Percentiles rank a stretch among this genome's conserved stretches.
Evolutionary conservation across 805 yeast species (phyloP).

Genomic region (Barnettozyma sucrosica): DNA sequence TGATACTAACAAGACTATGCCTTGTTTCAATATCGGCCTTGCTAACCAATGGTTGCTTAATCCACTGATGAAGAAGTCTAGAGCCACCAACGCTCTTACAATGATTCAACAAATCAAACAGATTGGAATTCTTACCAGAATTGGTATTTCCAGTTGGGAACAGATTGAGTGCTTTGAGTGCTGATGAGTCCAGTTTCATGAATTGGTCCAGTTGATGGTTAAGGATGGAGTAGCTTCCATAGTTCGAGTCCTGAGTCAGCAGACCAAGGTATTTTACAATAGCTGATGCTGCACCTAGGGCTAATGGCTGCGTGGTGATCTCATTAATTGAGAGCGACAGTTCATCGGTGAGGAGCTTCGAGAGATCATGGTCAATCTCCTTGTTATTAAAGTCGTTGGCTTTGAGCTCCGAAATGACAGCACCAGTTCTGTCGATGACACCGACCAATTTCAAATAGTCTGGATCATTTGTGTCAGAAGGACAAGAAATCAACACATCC

Average conservation of each 20-base stretch:
- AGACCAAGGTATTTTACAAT: slow-evolving; percentile 63
- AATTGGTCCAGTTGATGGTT: slow-evolving; percentile 70
- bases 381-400: slow-evolving; percentile 52
- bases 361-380: slow-evolving; percentile 73
- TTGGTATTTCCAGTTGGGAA: slow-evolving; percentile 47
- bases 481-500: slow-evolving; percentile 62
- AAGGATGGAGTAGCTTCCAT: slow-evolving; percentile 50
- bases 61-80: slow-evolving; percentile 85
- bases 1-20: slow-evolving; percentile 66
- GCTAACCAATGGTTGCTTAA: slow-evolving; percentile 88
- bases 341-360: slow-evolving; percentile 59
- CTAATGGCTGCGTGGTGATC: slow-evolving; percentile 40
- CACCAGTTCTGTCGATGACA: slow-evolving; percentile 72
- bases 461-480: slow-evolving; percentile 34
- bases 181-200: slow-evolving; percentile 89
- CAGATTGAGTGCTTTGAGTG: slow-evolving; percentile 79
- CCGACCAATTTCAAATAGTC: slow-evolving; percentile 62
- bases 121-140: slow-evolving; percentile 46
- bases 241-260: slow-evolving; percentile 47
- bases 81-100: slow-evolving; percentile 91
- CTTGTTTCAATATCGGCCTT: slow-evolving; percentile 54
- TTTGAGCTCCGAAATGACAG: slow-evolving; percentile 59
- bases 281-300: slow-evolving; percentile 63
- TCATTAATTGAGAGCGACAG: slow-evolving; percentile 51
- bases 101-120: slow-evolving; percentile 79